Evolutionary conservation across 306 rosid species (phyloP).

Genomic region (Dalbergia oliveri): DNA sequence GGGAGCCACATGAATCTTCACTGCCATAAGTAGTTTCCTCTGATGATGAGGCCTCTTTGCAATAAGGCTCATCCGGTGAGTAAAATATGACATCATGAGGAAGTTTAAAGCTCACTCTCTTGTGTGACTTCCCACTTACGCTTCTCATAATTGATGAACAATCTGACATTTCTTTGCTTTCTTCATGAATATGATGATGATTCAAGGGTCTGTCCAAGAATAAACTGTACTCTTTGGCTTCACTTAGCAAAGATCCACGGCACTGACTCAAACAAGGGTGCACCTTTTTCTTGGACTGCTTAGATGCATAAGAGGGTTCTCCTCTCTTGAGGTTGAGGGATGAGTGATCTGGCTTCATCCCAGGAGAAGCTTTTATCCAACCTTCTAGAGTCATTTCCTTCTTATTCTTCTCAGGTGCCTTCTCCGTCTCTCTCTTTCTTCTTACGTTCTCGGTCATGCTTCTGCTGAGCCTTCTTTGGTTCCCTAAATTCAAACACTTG

Average conservation of each 20-base stretch:
- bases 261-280: constrained; percentile 43
- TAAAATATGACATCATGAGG: constrained; percentile 47
- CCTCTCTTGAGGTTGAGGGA: background rate
- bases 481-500: constrained; percentile 1
- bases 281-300: constrained; percentile 46
- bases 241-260: constrained; percentile 19
- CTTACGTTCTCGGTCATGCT: background rate
- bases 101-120: constrained; percentile 50
- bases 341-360: background rate
- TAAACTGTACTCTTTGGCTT: constrained; percentile 52
- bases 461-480: background rate
- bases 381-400: constrained; percentile 36
- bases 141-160: constrained; percentile 26
- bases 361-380: constrained; percentile 43
- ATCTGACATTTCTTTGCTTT: constrained; percentile 20
- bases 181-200: background rate
- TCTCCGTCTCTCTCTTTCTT: constrained; percentile 14
- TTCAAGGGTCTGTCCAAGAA: constrained; percentile 46
- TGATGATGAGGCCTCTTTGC: constrained; percentile 9
- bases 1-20: constrained; percentile 36
- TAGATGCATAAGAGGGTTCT: background rate
- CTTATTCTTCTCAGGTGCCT: constrained; percentile 23
- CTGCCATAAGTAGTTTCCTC: background rate
- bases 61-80: constrained; percentile 28
- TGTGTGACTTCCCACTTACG: constrained; percentile 31